These are phyloP conservation scores for Sclerotinia spermophila DNA, from an alignment of 2,329 filamentous ascomycete species.

Conservation along the genomic window DNA sequence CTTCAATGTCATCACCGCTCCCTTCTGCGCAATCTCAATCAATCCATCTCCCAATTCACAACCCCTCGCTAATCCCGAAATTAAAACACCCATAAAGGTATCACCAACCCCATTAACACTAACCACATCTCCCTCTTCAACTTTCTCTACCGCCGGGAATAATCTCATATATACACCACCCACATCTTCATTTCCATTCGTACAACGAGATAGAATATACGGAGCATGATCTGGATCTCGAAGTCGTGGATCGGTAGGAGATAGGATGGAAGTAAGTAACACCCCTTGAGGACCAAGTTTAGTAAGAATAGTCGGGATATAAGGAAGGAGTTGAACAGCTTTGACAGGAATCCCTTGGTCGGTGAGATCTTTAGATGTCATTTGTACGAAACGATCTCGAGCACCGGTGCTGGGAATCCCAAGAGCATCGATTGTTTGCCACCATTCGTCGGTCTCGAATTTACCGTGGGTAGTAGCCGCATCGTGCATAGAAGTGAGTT, in stretches of 20 bases:
- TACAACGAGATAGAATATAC: constrained; percentile 67
- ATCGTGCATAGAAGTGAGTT: constrained; percentile 74
- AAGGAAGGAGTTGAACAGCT: constrained; percentile 79
- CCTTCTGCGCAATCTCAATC: constrained; percentile 76
- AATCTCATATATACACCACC: constrained; percentile 81
- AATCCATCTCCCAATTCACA: constrained; percentile 50
- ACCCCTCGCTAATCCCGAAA: constrained; percentile 68
- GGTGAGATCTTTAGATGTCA: constrained; percentile 66
- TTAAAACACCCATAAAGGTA: constrained; percentile 80
- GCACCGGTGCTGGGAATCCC: constrained; percentile 68
- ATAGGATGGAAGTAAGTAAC: constrained; percentile 68
- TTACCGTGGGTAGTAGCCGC: constrained; percentile 64
- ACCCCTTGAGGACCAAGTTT: constrained; percentile 67
- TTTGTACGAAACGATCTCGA: constrained; percentile 64
- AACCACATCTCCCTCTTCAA: constrained; percentile 68
- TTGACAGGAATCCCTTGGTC: constrained; percentile 81
- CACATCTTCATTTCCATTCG: constrained; percentile 49
- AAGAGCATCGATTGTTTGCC: constrained; percentile 72
- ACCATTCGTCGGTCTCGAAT: constrained; percentile 72
- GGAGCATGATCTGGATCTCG: constrained; percentile 57
- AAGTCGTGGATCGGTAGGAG: constrained; percentile 64
- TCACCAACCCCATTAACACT: constrained; percentile 95
- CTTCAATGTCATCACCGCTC: constrained; percentile 73
- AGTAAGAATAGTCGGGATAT: constrained; percentile 78
- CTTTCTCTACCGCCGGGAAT: constrained; percentile 57